Percentiles rank a stretch among this genome's conserved stretches.
These are phyloP conservation scores for Psilocybe cubensis DNA, from an alignment of 768 basidiomycete genomes.

Conservation along the genomic window DNA sequence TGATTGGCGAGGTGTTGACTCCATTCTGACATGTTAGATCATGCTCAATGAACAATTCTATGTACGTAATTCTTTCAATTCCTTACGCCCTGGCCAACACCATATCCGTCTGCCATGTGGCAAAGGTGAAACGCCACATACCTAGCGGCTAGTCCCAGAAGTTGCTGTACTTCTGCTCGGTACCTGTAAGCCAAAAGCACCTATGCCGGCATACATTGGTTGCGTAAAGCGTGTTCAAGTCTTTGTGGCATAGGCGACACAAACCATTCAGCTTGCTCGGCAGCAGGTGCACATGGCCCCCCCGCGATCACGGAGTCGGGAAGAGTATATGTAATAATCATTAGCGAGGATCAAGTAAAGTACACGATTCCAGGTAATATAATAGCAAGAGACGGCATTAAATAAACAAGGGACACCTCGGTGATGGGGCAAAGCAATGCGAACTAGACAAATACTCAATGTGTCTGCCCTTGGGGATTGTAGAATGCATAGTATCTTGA, in stretches of 20 bases:
- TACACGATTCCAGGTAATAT: background rate
- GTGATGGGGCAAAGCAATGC: too few species aligned
- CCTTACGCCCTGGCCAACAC: too few species aligned
- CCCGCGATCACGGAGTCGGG: background rate
- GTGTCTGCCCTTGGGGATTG: too few species aligned
- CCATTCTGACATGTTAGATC: background rate
- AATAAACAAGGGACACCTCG: too few species aligned
- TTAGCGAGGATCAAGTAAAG: background rate
- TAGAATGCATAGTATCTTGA: too few species aligned
- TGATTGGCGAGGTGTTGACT: background rate
- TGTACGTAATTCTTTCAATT: too few species aligned
- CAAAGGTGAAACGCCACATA: background rate
- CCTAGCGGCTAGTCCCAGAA: background rate
- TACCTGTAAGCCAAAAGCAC: background rate
- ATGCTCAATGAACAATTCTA: background rate
- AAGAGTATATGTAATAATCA: background rate
- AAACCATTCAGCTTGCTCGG: too few species aligned
- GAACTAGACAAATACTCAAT: too few species aligned
- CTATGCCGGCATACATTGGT: background rate
- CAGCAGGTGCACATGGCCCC: background rate
- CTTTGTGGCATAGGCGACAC: too few species aligned
- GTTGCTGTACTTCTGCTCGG: background rate
- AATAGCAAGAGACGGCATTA: background rate
- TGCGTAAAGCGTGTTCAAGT: too few species aligned
- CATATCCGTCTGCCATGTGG: background rate